Evolutionary conservation across 73 alveolate species (phyloP).

Genomic region (Paramecium caudatum): DNA sequence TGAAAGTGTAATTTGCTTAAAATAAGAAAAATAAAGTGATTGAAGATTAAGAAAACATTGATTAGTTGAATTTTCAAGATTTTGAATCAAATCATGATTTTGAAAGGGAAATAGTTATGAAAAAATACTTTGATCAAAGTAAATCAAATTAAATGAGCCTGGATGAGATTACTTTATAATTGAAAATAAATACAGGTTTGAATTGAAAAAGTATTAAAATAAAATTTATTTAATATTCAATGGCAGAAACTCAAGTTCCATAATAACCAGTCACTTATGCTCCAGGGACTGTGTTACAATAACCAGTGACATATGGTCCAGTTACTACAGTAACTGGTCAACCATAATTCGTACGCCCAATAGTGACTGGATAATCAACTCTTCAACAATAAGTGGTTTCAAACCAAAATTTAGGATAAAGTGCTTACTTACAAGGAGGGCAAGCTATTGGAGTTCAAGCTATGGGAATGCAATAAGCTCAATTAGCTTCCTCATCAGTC

Average conservation of each 20-base stretch:
- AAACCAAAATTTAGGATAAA: background rate
- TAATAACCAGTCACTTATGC: too few relatives aligned
- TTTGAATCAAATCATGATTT: conserved; percentile 27
- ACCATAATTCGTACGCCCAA: conserved; percentile 32
- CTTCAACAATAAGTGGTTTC: background rate
- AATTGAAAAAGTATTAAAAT: too few relatives aligned
- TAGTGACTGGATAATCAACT: background rate
- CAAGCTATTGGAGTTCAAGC: background rate
- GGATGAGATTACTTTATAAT: conserved; percentile 20
- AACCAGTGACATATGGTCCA: background rate
- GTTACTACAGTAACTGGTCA: background rate
- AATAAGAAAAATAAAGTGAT: background rate
- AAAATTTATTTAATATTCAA: too few relatives aligned
- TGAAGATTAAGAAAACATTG: conserved; percentile 11
- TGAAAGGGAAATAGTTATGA: conserved; percentile 23
- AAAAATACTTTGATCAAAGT: conserved; percentile 19
- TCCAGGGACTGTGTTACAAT: too few relatives aligned
- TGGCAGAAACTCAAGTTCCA: too few relatives aligned
- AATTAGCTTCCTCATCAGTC: background rate
- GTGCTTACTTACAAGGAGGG: conserved; percentile 3
- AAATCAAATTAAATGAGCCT: conserved; percentile 30
- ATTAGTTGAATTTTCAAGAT: conserved; percentile 2
- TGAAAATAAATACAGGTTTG: too few relatives aligned
- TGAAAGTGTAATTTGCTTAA: background rate
- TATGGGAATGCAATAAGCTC: background rate